phyloP scores from a whole-genome alignment of 2,329 filamentous ascomycete genomes.

The Diaporthe sp. region DNA sequence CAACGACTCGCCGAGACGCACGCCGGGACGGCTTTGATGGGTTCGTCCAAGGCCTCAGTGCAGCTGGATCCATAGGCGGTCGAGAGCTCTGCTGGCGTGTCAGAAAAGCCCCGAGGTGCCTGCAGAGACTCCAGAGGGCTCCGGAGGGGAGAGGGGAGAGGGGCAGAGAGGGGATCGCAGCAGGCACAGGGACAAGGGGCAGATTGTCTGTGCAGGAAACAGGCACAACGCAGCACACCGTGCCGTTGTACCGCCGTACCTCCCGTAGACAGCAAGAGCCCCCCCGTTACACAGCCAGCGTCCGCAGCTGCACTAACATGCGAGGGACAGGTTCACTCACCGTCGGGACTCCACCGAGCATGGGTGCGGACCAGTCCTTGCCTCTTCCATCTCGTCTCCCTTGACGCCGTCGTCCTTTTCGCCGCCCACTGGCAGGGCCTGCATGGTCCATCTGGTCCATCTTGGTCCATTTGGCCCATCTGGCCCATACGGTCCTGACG shows the following conservation, averaged over 20 bases:
- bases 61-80: conserved; percentile 24
- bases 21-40: conserved; percentile 6
- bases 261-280: neutral
- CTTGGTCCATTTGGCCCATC: neutral
- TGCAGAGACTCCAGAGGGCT: neutral
- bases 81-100: conserved; percentile 7
- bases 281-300: conserved; percentile 24
- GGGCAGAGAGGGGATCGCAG: neutral
- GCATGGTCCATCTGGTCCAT: conserved; percentile 20
- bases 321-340: conserved; percentile 17
- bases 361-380: conserved; percentile 17
- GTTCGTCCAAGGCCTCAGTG: conserved; percentile 1
- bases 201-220: conserved; percentile 12
- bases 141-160: neutral
- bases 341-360: conserved; percentile 28
- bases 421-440: conserved; percentile 13
- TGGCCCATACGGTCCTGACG: conserved; percentile 11
- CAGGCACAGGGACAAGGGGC: conserved; percentile 13
- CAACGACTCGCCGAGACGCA: conserved; percentile 11
- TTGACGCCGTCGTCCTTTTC: conserved; percentile 29
- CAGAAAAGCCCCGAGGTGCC: conserved; percentile 5
- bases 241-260: neutral
- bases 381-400: conserved; percentile 29
- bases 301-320: conserved; percentile 24
- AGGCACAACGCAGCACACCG: conserved; percentile 23